These are phyloP conservation scores for Fusarium foetens DNA, from an alignment of 2,329 filamentous ascomycete genomes.

Conservation along the genomic window DNA sequence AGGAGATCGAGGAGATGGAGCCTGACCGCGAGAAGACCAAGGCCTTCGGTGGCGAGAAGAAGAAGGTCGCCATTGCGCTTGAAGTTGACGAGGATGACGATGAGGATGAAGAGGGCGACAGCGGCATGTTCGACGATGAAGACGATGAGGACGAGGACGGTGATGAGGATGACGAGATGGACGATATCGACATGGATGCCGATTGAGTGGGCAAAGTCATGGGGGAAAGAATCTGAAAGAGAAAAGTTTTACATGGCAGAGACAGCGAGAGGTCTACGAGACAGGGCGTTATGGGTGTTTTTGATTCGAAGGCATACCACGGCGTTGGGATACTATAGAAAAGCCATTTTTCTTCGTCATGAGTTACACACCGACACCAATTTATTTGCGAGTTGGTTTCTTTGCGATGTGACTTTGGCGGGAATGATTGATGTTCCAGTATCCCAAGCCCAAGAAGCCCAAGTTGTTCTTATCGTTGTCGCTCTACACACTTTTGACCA, in stretches of 20 bases:
- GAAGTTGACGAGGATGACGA: slow-evolving; percentile 50
- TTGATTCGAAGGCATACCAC: slow-evolving; percentile 42
- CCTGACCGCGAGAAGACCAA: slow-evolving; percentile 50
- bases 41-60: slow-evolving; percentile 57
- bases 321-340: slow-evolving; percentile 40
- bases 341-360: slow-evolving; percentile 35
- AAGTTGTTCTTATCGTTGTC: neutral
- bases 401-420: slow-evolving; percentile 25
- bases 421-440: slow-evolving; percentile 19
- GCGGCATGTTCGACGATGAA: slow-evolving; percentile 46
- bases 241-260: slow-evolving; percentile 23
- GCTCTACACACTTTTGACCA: slow-evolving; percentile 1
- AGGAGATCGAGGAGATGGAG: slow-evolving; percentile 62
- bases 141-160: slow-evolving; percentile 50
- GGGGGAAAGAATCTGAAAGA: neutral
- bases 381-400: slow-evolving; percentile 6
- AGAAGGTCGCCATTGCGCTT: slow-evolving; percentile 49
- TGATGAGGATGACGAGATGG: slow-evolving; percentile 47
- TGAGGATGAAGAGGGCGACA: slow-evolving; percentile 48
- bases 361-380: slow-evolving; percentile 23
- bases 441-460: slow-evolving; percentile 9
- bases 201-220: slow-evolving; percentile 13
- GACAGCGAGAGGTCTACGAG: slow-evolving; percentile 26
- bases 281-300: slow-evolving; percentile 40
- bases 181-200: slow-evolving; percentile 50